Evolutionary conservation across 805 yeast species (phyloP), one percentile per base, ranked within the genome.

Genomic region (Ogataea kodamae): DNA sequence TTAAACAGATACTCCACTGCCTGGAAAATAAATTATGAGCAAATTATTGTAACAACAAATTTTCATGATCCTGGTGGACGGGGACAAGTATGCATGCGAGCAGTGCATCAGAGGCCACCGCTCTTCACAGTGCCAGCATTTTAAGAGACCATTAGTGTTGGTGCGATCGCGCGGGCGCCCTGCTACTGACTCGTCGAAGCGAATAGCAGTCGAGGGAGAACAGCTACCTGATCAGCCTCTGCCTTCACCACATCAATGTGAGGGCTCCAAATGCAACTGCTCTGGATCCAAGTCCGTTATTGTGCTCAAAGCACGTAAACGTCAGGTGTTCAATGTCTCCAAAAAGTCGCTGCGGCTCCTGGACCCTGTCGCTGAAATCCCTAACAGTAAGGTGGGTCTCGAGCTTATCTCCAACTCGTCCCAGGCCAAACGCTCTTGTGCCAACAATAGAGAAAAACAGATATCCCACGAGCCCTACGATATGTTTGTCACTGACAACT

Each of bases 141-240:
- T 82, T 18, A 67, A 73, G 33, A 68, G 96, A 28, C 86, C 92
- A 15, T 65, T 90, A 24, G 78, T 89, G 9, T 85, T 87, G 49
- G 96, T 90, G 9, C 70, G 96, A 17, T 75, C 85, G n/a, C 73
- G 95, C 39, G 98, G 97, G 1, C 63, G 97, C 28, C 97, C 96
- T 0, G 67, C 74, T 17, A 68, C 76, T 7, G 76, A 70, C 32
- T 74, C 73, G 5, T 64, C 65, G 30, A 78, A 75, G 40, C 57
- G 86, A 30, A 65, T 78, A 9, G 85, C 86, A 7, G 76, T 76
- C 5, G 63, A 68, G 48, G 79, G 78, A 4, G 71, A 71, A 26
- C 50, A 52, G 22, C 25, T 46, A 5, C 39, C 35, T 5, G 30
- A 21, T 8, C 30, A 26, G 33, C 30, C 6, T 12, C 21, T 12